These are phyloP conservation scores for Penicillium maclennaniae DNA, from an alignment of 495 filamentous ascomycete species.

Conservation along the genomic window DNA sequence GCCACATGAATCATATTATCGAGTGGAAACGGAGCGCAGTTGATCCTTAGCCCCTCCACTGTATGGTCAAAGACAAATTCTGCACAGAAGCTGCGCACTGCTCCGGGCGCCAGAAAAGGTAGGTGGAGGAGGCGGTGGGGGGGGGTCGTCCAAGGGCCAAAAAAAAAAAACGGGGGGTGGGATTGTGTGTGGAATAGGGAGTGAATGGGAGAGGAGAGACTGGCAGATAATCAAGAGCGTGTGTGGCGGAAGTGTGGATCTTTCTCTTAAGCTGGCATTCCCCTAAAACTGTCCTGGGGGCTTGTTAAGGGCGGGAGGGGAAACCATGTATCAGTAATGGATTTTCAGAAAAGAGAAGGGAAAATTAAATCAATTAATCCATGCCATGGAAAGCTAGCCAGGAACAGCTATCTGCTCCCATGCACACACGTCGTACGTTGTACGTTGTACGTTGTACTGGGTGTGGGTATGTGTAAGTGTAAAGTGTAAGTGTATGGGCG, in stretches of 20 bases:
- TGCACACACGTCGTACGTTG: background rate
- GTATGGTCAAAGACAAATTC: background rate
- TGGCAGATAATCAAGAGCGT: slow-evolving; percentile 18
- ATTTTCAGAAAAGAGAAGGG: background rate
- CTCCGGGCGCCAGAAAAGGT: slow-evolving; percentile 1
- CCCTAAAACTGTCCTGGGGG: background rate
- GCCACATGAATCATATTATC: slow-evolving; percentile 16
- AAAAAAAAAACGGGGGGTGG: background rate
- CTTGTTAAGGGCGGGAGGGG: background rate
- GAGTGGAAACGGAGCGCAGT: background rate
- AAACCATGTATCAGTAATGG: background rate
- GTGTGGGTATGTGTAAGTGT: too few species aligned
- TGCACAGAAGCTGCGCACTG: slow-evolving; percentile 8
- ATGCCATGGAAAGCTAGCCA: background rate
- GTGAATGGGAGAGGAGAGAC: slow-evolving; percentile 9
- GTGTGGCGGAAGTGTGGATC: slow-evolving; percentile 21
- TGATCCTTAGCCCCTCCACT: background rate
- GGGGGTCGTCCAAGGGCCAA: too few species aligned
- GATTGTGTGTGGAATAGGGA: background rate
- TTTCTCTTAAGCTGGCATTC: slow-evolving; percentile 12
- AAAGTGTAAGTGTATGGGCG: background rate
- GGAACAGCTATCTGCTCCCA: background rate
- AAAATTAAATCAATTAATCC: background rate
- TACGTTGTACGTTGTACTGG: too few species aligned
- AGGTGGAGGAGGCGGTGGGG: slow-evolving; percentile 21